A percentile compares a stretch with the other conserved stretches of the same genome.
phyloP scores from a whole-genome alignment of 345 rosid genomes.

The Ceriops zippeliana region DNA sequence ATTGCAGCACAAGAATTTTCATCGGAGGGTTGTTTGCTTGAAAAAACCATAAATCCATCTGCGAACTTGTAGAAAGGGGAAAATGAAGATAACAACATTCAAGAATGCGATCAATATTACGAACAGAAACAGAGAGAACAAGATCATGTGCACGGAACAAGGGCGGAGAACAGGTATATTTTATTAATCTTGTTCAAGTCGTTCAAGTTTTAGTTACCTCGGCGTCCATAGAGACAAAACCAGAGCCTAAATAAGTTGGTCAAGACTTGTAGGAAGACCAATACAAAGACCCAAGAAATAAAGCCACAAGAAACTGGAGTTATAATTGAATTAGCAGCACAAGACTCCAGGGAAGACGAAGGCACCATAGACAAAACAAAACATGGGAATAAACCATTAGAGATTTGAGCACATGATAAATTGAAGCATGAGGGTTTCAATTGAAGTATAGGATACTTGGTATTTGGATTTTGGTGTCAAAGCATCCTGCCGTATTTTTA shows the following conservation, averaged over 20 bases:
- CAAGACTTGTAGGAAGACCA: conserved; percentile 21
- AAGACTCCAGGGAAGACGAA: conserved; percentile 18
- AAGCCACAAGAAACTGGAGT: not conserved
- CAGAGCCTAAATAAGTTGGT: not conserved
- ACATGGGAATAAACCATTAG: conserved; percentile 16
- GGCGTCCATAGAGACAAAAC: not conserved
- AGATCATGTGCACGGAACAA: not conserved
- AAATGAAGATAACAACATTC: conserved; percentile 19
- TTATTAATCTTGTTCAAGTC: no score
- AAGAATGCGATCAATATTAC: conserved; percentile 21
- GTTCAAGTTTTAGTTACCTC: not conserved
- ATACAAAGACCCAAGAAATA: not conserved
- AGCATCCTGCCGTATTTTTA: no score
- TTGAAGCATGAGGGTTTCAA: no score
- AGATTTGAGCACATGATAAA: conserved; percentile 36
- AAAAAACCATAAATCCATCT: conserved; percentile 22
- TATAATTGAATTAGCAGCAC: conserved; percentile 10
- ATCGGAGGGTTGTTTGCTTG: not conserved
- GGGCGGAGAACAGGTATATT: conserved; percentile 3
- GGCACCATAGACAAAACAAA: conserved; percentile 3
- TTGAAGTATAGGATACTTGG: no score
- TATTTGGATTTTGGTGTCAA: no score
- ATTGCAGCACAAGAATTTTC: conserved; percentile 6
- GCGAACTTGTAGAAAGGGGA: conserved; percentile 13
- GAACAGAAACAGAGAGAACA: not conserved